Base-by-base conservation (phyloP, 176 grass and related monocot genomes). In the Oryza australiensis region DNA sequence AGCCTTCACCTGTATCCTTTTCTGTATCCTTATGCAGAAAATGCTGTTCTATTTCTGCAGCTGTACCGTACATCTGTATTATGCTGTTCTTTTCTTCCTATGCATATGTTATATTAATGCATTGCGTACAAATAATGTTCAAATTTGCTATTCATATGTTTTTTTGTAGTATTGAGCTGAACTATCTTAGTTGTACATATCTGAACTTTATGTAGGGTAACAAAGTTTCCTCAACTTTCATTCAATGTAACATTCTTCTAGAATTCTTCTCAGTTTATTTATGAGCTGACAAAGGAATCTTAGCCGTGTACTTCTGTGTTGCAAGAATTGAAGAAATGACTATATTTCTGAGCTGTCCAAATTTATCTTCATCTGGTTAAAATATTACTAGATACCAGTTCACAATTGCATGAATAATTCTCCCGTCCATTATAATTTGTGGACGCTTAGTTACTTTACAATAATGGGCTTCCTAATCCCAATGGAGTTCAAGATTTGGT, bases 1-100 rank as follows among this genome's bases (percentile, higher is more conserved):
- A 80, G 20, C 83, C 81, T 72, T 80, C 85, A 87, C 76, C 85
- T 64, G 92, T 98, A 98, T 98, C 95, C 95, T 98, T 94, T 88
- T 91, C 75, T 83, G 95, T 98, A 98, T 98, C 95, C 92, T 93
- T 86, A 80, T 76, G 34, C 67, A 76, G 45, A 85, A 81, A 72
- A 62, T 80, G 40, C 53, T 84, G 76, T 42, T 82, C 64, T 84
- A 78, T 73, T 68, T 59, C 57, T 75, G 59, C 74, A 63, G 40
- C 30, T 84, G 62, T 91, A 26, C 2, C 5, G 29, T 26, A 70
- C 51, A 40, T 79, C 15, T 72, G 37, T 70, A 59, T 23, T 59
- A 59, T 83, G 23, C 55, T 55, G n/a, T 77, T 60, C 3, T 42
- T 82, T 11, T 14, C 24, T 74, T 60, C 20, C 34, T 70, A 11